Base-by-base conservation (phyloP, 768 basidiomycete species). In the Plicaturopsis crispa region DNA sequence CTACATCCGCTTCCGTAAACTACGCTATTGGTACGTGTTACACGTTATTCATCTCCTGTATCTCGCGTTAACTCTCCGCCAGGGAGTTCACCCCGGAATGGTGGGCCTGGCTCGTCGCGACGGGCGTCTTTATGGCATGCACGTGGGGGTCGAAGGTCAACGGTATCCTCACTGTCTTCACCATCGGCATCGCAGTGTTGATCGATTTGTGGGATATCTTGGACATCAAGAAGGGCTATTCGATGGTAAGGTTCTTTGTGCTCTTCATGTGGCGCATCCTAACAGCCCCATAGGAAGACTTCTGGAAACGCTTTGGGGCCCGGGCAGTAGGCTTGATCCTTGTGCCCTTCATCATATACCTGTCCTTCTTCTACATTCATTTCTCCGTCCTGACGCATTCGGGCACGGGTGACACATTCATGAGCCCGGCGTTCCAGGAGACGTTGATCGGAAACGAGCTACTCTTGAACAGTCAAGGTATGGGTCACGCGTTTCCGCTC, bases 91-190 rank as follows among this genome's bases (percentile, higher is more conserved):
- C 88, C 0, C 65, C 72, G 0, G 75, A 81, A 46, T 99, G 96
- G 96, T 99, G 92, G 89, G 73, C 75, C 30, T 99, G 96, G 94
- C 69, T 98, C 28, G 56, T 83, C 30, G 71, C 84, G 2, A 97
- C 94, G 2, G 96, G 96, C 14, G 69, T 82, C 40, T 92, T 86
- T 61, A 88, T 99, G 77, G 90, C 92, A 23, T 91, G 91, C 59
- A 89, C 92, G 2, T 87, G 96, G 75, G 90, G 87, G 4, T 94
- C 93, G 53, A 99, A 99, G 62, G 96, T 98, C 63, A 97, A 97
- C 49, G 96, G 96, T 24, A 68, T 98, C 34, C 70, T 99, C 44
- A 91, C 91, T 2, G 97, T 99, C 41, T 39, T 78, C 30, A 76
- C 87, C 11, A 80, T 99, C 47, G 96, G 96, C 2, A 70, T 85